A percentile compares a stretch with the other conserved stretches of the same genome.
These are phyloP conservation scores for Physocladia obscura DNA, from an alignment of 192 early-diverging fungal species.

Conservation along the genomic window DNA sequence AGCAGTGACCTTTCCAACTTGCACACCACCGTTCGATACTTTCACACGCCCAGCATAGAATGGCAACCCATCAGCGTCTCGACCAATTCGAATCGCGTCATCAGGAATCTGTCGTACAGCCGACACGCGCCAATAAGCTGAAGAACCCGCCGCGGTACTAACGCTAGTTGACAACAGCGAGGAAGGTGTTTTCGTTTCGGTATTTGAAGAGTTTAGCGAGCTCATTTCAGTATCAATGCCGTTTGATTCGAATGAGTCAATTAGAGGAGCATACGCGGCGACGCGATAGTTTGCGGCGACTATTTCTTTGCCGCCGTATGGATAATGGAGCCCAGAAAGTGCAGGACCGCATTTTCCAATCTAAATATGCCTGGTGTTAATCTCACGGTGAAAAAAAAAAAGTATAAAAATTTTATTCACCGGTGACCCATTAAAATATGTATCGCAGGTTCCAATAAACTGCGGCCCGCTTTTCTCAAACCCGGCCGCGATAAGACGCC, in stretches of 20 bases:
- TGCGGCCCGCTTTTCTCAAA: background rate
- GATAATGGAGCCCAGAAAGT: conserved; percentile 11
- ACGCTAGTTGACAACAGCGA: too few relatives aligned
- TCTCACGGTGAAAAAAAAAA: background rate
- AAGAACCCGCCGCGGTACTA: background rate
- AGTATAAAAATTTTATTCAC: background rate
- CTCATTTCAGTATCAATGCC: background rate
- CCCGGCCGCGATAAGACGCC: conserved; percentile 3
- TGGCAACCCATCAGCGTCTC: conserved; percentile 10
- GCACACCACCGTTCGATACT: conserved; percentile 9
- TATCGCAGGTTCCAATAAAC: conserved; percentile 17
- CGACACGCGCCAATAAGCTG: conserved; percentile 7
- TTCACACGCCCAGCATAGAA: conserved; percentile 17
- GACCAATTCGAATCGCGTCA: conserved; percentile 18
- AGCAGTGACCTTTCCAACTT: conserved; percentile 8
- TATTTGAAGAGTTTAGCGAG: background rate
- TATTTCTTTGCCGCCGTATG: conserved; percentile 15
- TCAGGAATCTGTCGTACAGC: background rate
- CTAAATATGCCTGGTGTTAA: background rate
- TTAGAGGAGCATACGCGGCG: background rate
- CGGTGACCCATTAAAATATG: conserved; percentile 14
- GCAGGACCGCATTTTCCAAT: conserved; percentile 11
- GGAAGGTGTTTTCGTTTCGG: too few relatives aligned
- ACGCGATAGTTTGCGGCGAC: background rate
- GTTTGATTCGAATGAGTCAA: too few relatives aligned